Evolutionary conservation across 2,329 filamentous ascomycete species (phyloP).

Genomic region (Aspergillus fijiensis): DNA sequence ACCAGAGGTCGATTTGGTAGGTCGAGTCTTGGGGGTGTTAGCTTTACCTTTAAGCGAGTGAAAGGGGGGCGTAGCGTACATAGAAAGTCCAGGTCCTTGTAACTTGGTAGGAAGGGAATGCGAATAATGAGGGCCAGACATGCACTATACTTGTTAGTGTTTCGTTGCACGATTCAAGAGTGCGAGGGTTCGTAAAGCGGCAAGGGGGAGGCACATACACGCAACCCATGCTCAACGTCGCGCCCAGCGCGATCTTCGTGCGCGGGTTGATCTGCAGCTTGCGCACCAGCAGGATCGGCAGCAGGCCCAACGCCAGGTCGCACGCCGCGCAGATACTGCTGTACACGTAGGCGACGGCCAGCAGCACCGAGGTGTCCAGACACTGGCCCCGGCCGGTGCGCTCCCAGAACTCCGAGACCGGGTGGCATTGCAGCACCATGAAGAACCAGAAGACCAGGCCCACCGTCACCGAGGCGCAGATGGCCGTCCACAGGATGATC

Average conservation of each 20-base stretch:
- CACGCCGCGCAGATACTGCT: slow-evolving; percentile 44
- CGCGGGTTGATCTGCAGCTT: slow-evolving; percentile 52
- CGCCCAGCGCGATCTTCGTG: slow-evolving; percentile 52
- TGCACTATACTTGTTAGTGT: slow-evolving; percentile 10
- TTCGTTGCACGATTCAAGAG: too few species aligned
- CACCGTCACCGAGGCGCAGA: slow-evolving; percentile 42
- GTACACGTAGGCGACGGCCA: slow-evolving; percentile 51
- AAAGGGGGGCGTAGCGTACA: slow-evolving; percentile 19
- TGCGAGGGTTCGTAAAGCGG: too few species aligned
- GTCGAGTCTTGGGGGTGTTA: slow-evolving; percentile 32
- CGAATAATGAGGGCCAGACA: slow-evolving; percentile 44
- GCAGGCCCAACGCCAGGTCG: slow-evolving; percentile 49
- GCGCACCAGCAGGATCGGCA: slow-evolving; percentile 54
- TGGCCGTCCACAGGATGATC: slow-evolving; percentile 45
- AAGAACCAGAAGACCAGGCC: slow-evolving; percentile 49
- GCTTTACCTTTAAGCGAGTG: too few species aligned
- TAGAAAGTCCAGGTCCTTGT: slow-evolving; percentile 35
- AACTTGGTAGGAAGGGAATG: slow-evolving; percentile 43
- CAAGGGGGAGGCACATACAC: slow-evolving; percentile 24
- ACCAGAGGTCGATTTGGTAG: slow-evolving; percentile 42
- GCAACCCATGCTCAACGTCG: slow-evolving; percentile 55
- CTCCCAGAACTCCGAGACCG: slow-evolving; percentile 52
- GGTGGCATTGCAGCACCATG: slow-evolving; percentile 50
- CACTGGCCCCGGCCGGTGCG: slow-evolving; percentile 39
- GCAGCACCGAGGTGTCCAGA: slow-evolving; percentile 45